Evolutionary conservation across 306 rosid species (phyloP), one percentile per base, ranked within the genome.

Genomic region (Vigna nakashimae): DNA sequence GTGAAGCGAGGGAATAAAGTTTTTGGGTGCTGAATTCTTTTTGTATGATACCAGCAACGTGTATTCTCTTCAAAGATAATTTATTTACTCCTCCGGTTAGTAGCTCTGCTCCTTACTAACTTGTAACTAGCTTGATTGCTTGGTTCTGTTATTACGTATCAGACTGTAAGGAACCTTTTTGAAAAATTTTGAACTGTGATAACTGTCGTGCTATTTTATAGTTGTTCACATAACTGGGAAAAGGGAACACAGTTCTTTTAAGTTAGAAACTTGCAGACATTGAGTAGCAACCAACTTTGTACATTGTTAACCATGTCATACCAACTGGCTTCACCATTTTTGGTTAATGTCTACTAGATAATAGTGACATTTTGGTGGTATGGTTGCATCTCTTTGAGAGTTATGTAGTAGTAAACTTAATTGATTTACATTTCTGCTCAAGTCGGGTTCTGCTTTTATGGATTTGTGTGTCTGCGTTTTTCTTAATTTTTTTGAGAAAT

Each of bases 1-100:
- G 36, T 14, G 88, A 85, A 57, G 3, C 48, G 18, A 43, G 68
- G 11, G 78, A 82, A 11, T 76, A 1, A 20, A 76, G 74, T 20
- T 63, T 79, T 85, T 82, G 78, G 85, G 76, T 53, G 76, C 76
- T 24, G 87, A 81, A 63, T 85, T 75, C 66, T 32, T 30, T 50
- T 83, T 16, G 36, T 71, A 38, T 24, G 64, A 45, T 20, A 26
- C 72, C 36, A 60, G 73, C 60, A 76, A 30, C 63, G 18, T 30
- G 58, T 64, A 22, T 36, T 58, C 18, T 51, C 20, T 74, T 22
- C n/a, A 32, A 48, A 56, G 76, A 34, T 46, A 28, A 62, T 38
- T 26, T 9, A 49, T 69, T 49, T 50, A 28, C 49, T 36, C 4
- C 8, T 34, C 74, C 38, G 84, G 81, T 84, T 75, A 14, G 84